Conservation (phyloP, 305 asterid species). For the Coffea humblotiana region DNA sequence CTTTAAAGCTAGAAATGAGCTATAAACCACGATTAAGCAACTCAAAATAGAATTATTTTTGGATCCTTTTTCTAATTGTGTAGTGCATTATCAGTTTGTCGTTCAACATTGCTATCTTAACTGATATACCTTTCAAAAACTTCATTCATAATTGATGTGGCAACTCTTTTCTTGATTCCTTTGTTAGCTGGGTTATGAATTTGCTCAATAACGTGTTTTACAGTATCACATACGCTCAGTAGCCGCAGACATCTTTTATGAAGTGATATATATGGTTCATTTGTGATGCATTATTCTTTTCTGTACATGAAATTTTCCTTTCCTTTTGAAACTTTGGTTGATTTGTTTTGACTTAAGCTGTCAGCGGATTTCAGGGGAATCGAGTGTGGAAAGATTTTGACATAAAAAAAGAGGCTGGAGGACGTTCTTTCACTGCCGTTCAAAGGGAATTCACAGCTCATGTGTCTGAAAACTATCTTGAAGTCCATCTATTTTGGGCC, state of each 20-base stretch:
- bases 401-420: slow-evolving; percentile 56
- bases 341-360: slow-evolving; percentile 10
- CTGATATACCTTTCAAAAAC: background rate
- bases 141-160: too few relatives aligned
- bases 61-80: background rate
- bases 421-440: slow-evolving; percentile 44
- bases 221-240: too few relatives aligned
- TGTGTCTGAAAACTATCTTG: slow-evolving; percentile 63
- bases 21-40: too few relatives aligned
- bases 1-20: background rate
- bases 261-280: too few relatives aligned
- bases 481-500: slow-evolving; percentile 78
- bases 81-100: background rate
- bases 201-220: background rate
- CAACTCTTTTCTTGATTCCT: too few relatives aligned
- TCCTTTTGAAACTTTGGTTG: background rate
- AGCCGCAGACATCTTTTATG: background rate
- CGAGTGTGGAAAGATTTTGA: slow-evolving; percentile 53
- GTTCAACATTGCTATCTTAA: background rate
- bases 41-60: too few relatives aligned
- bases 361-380: slow-evolving; percentile 47
- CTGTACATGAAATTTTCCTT: background rate
- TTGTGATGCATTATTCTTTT: background rate
- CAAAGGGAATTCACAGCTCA: slow-evolving; percentile 30
- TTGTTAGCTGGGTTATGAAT: too few relatives aligned